Evolutionary conservation across 2,329 filamentous ascomycete genomes (phyloP), one percentile per base, ranked within the genome.

Genomic region (Penicillium sp.): DNA sequence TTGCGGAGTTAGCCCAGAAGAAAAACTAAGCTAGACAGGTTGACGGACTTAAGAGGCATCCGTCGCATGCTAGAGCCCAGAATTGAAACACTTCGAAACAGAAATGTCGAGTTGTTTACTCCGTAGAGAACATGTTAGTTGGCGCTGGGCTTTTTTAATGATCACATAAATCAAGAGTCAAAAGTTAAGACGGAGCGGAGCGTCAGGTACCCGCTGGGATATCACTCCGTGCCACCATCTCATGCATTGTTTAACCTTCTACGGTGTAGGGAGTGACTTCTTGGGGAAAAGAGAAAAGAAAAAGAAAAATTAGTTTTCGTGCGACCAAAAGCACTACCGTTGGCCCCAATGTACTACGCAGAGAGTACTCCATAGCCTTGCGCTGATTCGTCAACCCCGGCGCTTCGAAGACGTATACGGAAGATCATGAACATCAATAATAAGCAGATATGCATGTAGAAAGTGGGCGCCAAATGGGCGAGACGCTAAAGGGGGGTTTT

Each of bases 161-260:
- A 17, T n/a, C 42, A 22, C 8, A 31, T 28, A 28, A 43, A 28
- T 37, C 49, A n/a, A 37, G 8, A 22, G 11, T 17, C n/a, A 12
- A 31, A n/a, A 14, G 25, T 26, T 26, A 31, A 40, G n/a, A 31
- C 42, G 22, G 35, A 38, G 22, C 49, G 22, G 4, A 22, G 22
- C n/a, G 30, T 45, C 49, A 41, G 35, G 35, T 48, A 53, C 42
- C 50, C 26, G 33, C 14, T n/a, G n/a, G n/a, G n/a, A n/a, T n/a
- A n/a, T 9, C 6, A 28, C 26, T 28, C 26, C 26, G 26, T 9
- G 26, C 26, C 26, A 28, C 9, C 11, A 31, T 9, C 11, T 35
- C n/a, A n/a, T n/a, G 12, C 31, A 31, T 7, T 30, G 16, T 51
- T 50, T 19, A 28, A 35, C 14, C 48, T 9, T 16, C n/a, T 17